Percentiles rank a stretch among this genome's conserved stretches.
Evolutionary conservation across 2,329 filamentous ascomycete species (phyloP).

Genomic region (Esteya vermicola): DNA sequence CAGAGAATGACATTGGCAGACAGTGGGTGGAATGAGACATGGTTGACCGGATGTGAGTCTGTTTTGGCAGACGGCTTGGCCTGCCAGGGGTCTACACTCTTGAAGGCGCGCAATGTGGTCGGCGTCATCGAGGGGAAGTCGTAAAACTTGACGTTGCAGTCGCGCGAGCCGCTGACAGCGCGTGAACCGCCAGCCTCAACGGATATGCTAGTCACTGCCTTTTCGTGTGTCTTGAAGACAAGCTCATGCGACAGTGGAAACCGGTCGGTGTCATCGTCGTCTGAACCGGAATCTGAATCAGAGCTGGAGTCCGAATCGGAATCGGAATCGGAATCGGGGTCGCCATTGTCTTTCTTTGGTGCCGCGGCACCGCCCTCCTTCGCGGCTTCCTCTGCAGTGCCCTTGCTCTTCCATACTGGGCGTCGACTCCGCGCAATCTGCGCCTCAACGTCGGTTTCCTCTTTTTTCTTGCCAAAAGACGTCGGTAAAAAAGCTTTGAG

Average conservation of each 20-base stretch:
- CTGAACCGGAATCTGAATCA: slow-evolving; percentile 21
- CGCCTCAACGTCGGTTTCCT: slow-evolving; percentile 57
- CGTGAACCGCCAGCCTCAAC: slow-evolving; percentile 75
- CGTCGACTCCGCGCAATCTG: slow-evolving; percentile 73
- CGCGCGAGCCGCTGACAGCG: slow-evolving; percentile 78
- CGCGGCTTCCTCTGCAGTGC: slow-evolving; percentile 12
- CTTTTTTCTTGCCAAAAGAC: slow-evolving; percentile 72
- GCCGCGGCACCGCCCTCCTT: slow-evolving; percentile 11
- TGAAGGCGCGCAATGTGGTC: slow-evolving; percentile 86
- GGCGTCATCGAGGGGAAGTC: slow-evolving; percentile 95
- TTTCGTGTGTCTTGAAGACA: slow-evolving; percentile 81
- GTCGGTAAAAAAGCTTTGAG: slow-evolving; percentile 66
- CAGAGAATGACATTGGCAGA: slow-evolving; percentile 73
- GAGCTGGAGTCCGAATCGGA: slow-evolving; percentile 23
- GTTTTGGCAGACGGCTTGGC: slow-evolving; percentile 55
- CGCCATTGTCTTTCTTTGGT: too few species aligned
- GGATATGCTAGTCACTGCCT: slow-evolving; percentile 69
- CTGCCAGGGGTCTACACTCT: slow-evolving; percentile 73
- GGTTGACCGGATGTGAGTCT: slow-evolving; percentile 80
- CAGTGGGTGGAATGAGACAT: slow-evolving; percentile 72
- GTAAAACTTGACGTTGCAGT: slow-evolving; percentile 84
- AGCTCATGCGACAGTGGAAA: slow-evolving; percentile 90
- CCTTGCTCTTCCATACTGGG: slow-evolving; percentile 24
- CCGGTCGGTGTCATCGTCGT: slow-evolving; percentile 66
- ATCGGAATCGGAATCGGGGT: slow-evolving; percentile 18